phyloP scores from a whole-genome alignment of 1,139 yeast genomes.

The Zygosaccharomyces pseudobailii region DNA sequence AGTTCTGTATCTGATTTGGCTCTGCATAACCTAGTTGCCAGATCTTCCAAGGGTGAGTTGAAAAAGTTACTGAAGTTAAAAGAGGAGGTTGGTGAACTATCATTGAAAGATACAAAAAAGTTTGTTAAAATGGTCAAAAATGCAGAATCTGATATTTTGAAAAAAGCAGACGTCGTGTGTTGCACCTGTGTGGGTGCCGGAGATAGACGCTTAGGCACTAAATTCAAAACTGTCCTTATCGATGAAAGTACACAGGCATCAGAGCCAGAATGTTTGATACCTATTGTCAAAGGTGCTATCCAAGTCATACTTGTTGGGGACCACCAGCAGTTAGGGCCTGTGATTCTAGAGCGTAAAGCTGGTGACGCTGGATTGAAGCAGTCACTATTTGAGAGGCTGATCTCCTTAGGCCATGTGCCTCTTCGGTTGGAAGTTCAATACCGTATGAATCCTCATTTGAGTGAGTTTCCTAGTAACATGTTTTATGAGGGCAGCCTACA shows the following conservation, averaged over 20 bases:
- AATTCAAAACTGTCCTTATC: conserved; percentile 73
- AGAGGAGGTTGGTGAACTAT: conserved; percentile 68
- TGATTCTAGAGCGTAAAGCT: conserved; percentile 72
- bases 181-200: conserved; percentile 94
- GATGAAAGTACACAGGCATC: conserved; percentile 95
- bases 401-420: conserved; percentile 81
- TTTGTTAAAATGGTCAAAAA: conserved; percentile 42
- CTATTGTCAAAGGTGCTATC: conserved; percentile 82
- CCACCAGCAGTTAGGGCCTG: conserved; percentile 93
- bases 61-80: conserved; percentile 54
- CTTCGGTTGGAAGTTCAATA: conserved; percentile 86
- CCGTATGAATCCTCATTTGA: conserved; percentile 87
- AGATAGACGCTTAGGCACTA: conserved; percentile 52
- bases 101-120: conserved; percentile 47
- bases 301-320: conserved; percentile 91
- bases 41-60: conserved; percentile 50
- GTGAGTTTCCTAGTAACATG: conserved; percentile 88
- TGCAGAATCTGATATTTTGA: conserved; percentile 49
- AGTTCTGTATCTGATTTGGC: conserved; percentile 51
- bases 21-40: conserved; percentile 46
- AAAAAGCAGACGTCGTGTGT: conserved; percentile 74
- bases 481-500: conserved; percentile 90
- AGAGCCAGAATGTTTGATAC: conserved; percentile 87
- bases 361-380: conserved; percentile 83
- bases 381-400: conserved; percentile 80